These are phyloP conservation scores for Lathyrus oleraceus DNA, from an alignment of 306 rosid species.

Conservation along the genomic window DNA sequence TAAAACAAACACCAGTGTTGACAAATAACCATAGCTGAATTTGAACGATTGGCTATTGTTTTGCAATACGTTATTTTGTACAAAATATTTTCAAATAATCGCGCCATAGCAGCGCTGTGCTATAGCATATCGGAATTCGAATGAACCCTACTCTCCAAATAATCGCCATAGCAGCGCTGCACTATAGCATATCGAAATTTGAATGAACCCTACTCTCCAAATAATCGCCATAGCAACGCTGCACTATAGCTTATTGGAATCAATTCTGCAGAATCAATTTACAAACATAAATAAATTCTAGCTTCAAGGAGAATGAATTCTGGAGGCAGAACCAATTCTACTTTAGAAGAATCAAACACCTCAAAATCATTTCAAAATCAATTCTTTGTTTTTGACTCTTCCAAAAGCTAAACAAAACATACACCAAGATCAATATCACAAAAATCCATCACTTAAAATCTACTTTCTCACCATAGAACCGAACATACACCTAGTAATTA, in stretches of 20 bases:
- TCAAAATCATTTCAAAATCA: background rate
- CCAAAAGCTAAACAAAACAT: background rate
- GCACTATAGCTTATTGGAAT: no score
- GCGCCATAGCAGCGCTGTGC: background rate
- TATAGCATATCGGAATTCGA: background rate
- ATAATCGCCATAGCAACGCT: no score
- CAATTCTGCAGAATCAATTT: no score
- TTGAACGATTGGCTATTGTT: background rate
- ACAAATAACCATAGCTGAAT: slow-evolving; percentile 7
- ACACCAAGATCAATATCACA: background rate
- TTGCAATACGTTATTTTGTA: no score
- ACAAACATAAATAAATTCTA: no score
- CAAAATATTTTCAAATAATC: no score
- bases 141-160: no score
- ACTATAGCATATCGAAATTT: no score
- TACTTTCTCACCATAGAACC: background rate
- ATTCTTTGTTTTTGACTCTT: background rate
- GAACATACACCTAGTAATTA: background rate
- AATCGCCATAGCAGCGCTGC: no score
- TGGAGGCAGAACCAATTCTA: background rate
- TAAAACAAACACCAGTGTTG: slow-evolving; percentile 12
- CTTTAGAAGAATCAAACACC: background rate
- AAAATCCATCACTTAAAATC: no score
- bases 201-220: no score
- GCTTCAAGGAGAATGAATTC: background rate